These are phyloP conservation scores for Psidium friedrichsthalianum DNA, from an alignment of 345 rosid species.

Conservation along the genomic window DNA sequence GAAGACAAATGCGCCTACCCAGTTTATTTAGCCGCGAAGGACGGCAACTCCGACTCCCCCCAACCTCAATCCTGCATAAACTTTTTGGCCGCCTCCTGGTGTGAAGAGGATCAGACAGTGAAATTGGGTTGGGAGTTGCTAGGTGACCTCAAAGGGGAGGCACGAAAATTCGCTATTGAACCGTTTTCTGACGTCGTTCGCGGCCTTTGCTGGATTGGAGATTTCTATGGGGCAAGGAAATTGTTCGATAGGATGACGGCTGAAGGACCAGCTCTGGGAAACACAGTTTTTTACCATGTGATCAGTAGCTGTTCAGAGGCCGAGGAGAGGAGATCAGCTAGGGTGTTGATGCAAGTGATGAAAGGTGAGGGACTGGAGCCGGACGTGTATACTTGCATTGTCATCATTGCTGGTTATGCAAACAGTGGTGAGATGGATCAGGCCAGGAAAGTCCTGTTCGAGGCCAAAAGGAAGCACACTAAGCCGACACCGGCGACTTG, in stretches of 20 bases:
- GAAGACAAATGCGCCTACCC: constrained; percentile 41
- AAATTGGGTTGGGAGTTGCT: constrained; percentile 46
- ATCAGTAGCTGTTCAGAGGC: constrained; percentile 43
- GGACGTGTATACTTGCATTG: constrained; percentile 64
- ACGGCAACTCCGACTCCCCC: constrained; percentile 26
- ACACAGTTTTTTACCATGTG: constrained; percentile 52
- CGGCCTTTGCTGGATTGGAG: constrained; percentile 53
- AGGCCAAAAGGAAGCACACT: constrained; percentile 65
- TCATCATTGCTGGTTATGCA: constrained; percentile 61
- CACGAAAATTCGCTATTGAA: constrained; percentile 43
- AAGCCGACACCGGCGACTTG: constrained; percentile 57
- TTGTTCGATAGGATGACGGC: constrained; percentile 59
- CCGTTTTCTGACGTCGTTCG: constrained; percentile 56
- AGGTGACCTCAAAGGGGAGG: constrained; percentile 36
- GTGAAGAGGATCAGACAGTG: constrained; percentile 45
- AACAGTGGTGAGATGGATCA: constrained; percentile 66
- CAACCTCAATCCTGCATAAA: constrained; percentile 14
- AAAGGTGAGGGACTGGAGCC: constrained; percentile 65
- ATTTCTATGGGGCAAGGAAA: constrained; percentile 40
- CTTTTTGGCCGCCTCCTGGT: constrained; percentile 36
- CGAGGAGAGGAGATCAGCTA: constrained; percentile 46
- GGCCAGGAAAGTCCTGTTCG: constrained; percentile 40
- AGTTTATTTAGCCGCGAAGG: constrained; percentile 40
- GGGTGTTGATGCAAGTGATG: constrained; percentile 55
- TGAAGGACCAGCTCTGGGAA: constrained; percentile 78